These are phyloP conservation scores for Aspergillus incahuasiensis DNA, from an alignment of 495 filamentous ascomycete species.

Conservation along the genomic window DNA sequence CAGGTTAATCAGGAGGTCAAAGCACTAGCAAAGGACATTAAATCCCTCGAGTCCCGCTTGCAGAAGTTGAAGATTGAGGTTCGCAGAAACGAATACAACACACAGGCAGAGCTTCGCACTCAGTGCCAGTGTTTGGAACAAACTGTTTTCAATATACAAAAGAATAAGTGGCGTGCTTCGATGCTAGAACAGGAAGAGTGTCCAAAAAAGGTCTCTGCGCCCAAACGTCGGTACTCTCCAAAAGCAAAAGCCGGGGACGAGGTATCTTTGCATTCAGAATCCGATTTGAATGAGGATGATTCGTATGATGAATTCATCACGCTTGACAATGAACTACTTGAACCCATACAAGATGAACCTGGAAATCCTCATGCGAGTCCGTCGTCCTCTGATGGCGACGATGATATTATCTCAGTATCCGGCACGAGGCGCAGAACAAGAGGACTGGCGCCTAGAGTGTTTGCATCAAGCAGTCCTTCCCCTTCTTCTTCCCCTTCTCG, in stretches of 20 bases:
- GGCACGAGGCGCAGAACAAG: slow-evolving; percentile 14
- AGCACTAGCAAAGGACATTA: slow-evolving; percentile 18
- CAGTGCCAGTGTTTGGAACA: slow-evolving; percentile 54
- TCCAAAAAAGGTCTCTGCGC: slow-evolving; percentile 43
- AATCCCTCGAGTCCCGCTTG: slow-evolving; percentile 45
- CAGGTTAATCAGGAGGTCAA: slow-evolving; percentile 27
- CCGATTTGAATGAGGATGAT: slow-evolving; percentile 31
- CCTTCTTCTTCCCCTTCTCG: slow-evolving; percentile 2
- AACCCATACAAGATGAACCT: neutral
- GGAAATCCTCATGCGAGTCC: slow-evolving; percentile 6
- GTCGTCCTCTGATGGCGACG: slow-evolving; percentile 24
- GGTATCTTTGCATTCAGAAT: slow-evolving; percentile 31
- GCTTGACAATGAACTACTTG: slow-evolving; percentile 23
- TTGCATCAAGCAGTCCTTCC: slow-evolving; percentile 12
- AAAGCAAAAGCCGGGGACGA: slow-evolving; percentile 34
- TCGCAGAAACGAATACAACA: slow-evolving; percentile 43
- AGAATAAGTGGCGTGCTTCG: slow-evolving; percentile 49
- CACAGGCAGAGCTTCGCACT: slow-evolving; percentile 39
- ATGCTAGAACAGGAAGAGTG: slow-evolving; percentile 44
- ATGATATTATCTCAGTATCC: slow-evolving; percentile 24
- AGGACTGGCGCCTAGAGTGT: slow-evolving; percentile 2
- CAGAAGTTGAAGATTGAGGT: slow-evolving; percentile 48
- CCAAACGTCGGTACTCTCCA: slow-evolving; percentile 20
- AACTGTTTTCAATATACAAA: slow-evolving; percentile 56
- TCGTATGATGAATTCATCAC: slow-evolving; percentile 46